Percentiles rank a stretch among this genome's conserved stretches.
These are phyloP conservation scores for Pseudogymnoascus sp. DNA, from an alignment of 2,329 filamentous ascomycete genomes.

Conservation along the genomic window DNA sequence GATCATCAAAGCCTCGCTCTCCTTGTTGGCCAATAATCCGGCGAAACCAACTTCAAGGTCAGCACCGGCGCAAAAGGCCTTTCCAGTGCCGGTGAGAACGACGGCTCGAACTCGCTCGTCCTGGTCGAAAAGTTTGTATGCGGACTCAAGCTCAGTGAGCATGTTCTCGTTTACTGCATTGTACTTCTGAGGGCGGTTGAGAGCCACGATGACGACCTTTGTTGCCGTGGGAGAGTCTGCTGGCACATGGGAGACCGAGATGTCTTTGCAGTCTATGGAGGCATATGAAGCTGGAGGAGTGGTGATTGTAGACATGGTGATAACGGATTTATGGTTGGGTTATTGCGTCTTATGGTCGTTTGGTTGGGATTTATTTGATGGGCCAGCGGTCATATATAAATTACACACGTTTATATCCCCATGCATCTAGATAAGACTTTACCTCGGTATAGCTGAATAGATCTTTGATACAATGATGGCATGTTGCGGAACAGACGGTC, in stretches of 20 bases:
- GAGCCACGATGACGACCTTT: slow-evolving; percentile 52
- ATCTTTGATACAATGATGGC: background rate
- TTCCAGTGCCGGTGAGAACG: slow-evolving; percentile 44
- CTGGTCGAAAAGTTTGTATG: slow-evolving; percentile 42
- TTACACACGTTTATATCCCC: background rate
- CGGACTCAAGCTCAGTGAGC: slow-evolving; percentile 50
- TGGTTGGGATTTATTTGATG: background rate
- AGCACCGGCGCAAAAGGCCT: slow-evolving; percentile 48
- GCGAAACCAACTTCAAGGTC: slow-evolving; percentile 21
- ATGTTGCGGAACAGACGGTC: background rate
- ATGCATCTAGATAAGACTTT: background rate
- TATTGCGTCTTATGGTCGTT: background rate
- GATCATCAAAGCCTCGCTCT: slow-evolving; percentile 16
- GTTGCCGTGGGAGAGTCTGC: slow-evolving; percentile 46
- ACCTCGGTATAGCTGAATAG: background rate
- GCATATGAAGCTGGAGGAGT: slow-evolving; percentile 33
- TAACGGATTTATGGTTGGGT: background rate
- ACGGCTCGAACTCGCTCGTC: slow-evolving; percentile 48
- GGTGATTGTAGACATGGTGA: background rate
- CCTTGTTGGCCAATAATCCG: background rate
- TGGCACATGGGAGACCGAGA: slow-evolving; percentile 44
- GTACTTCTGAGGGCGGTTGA: slow-evolving; percentile 56
- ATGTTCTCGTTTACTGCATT: slow-evolving; percentile 64
- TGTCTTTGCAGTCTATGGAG: slow-evolving; percentile 34
- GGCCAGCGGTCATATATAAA: background rate